Evolutionary conservation across 179 eudicot species (phyloP), one percentile per base, ranked within the genome.

Genomic region (Silene noctiflora): DNA sequence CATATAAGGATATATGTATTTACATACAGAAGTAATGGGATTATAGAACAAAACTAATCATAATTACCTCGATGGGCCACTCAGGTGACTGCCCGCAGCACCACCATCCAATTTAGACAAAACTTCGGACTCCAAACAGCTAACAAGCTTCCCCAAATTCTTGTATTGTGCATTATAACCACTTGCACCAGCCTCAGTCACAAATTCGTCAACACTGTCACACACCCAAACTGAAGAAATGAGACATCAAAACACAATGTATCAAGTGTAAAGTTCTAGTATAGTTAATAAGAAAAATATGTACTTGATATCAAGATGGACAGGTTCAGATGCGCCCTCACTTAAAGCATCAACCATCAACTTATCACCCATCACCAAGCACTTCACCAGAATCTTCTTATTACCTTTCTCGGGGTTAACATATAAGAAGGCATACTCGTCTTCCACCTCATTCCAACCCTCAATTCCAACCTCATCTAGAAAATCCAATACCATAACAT

Each of bases 311-410:
- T 88, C 93, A 17, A 91, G 84, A 75, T 93, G 97, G 27, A 79
- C 79, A 27, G 88, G 97, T 71, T 84, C 82, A 5, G 89, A 66
- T 56, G 69, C 85, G 27, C 84, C 91, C 16, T 86, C 94, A 69
- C 80, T 78, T 66, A 90, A 67, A 65, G 87, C 93, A 84, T 93
- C 97, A 53, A 93, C 86, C 42, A 91, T 81, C 83, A 96, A 65
- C 67, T 86, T 85, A 74, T 91, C 89, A 67, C 89, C 91, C 91
- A 96, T 87, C 10, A 71, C 88, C 62, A 96, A 82, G 61, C 94
- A 93, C 86, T 93, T 93, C 2, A 93, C 88, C 62, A 96, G 53
- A 7, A 96, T 89, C 73, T 90, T 95, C 81, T 93, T 85, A 44
- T 93, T 86, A 35, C 75, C 86, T 80, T 84, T 84, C 22, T 85